Evolutionary conservation across 257 asterid genomes (phyloP), one percentile per base, ranked within the genome.

Genomic region (Primulina eburnea): DNA sequence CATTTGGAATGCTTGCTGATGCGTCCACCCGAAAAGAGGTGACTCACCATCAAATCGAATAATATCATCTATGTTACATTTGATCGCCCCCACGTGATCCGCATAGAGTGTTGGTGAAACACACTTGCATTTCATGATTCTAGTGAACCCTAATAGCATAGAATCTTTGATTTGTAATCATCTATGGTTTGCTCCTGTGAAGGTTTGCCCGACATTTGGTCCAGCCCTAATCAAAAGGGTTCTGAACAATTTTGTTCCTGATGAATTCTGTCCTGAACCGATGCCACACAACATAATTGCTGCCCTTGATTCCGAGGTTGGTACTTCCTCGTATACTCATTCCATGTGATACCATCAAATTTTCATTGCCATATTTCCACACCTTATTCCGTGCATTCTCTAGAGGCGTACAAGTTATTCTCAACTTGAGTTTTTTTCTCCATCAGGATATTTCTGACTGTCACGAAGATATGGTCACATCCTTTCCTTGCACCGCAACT

Each of bases 231-330:
- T 93, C 88, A 88, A 78, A 68, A 80, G 88, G 82, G 86, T 89
- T 61, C 83, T 89, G 28, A 68, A 65, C 64, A 82, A 82, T 76
- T 93, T 86, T 69, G 86, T 89, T 55, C 99, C 97, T 0, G 99
- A 93, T 60, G 96, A 90, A 75, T 93, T 93, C 85, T 85, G 86
- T 72, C 97, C 99, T 29, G 71, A 83, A 12, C 96, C 96, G n/a
- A 82, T 93, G 67, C 99, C 99, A 28, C 80, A 43, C 7, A 65
- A 77, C 77, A 83, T 93, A 71, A 70, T 89, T 30, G 75, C 82
- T 16, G 85, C 92, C 37, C 90, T 93, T 63, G 82, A 78, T 71
- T 64, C 82, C 12, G 95, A 93, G 96, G 95, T 86, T 74, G 63
- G 94, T 75, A 63, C 71, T 72, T 38, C 53, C 61, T 71, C 59